Evolutionary conservation across 495 filamentous ascomycete genomes (phyloP), one percentile per base, ranked within the genome.

Genomic region (Hyaloscypha variabilis): DNA sequence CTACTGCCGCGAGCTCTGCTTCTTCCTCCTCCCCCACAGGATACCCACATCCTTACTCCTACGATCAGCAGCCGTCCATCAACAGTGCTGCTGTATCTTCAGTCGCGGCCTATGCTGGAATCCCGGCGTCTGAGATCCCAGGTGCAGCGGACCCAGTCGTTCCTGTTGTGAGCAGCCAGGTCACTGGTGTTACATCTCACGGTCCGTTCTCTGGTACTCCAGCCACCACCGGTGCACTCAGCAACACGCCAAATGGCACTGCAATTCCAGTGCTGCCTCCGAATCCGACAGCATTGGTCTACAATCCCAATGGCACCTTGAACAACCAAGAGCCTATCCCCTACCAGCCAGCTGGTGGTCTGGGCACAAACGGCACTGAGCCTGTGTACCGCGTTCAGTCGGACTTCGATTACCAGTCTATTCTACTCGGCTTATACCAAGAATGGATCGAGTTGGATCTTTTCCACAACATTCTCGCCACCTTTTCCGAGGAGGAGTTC

Each of bases 391-490:
- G 84, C 19, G 80, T 87, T 0, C 75, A 88, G 52, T 88, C 86
- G 60, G 91, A 93, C 66, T 93, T 91, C 68, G 90, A 92, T 70
- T 93, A 86, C 72, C 77, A 92, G 64, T 92, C 89, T 1, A 77
- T 93, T 63, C 63, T 69, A 6, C 82, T 94, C 8, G 89, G 81
- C 6, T 78, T 94, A 2, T 92, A 93, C 69, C 88, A 93, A 66
- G 93, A 96, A 77, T 96, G 84, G 81, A 93, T 95, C 67, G 93
- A 97, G 74, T 80, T 96, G 0, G 93, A 96, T 72, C 82, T 94
- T 19, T 97, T 96, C 85, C 88, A 91, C 71, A 85, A 91, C 72
- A 91, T 89, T 21, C 81, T 96, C 21, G 83, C 82, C 1, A 84
- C 81, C 0, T 96, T 94, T 78, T 85, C 84, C 1, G 85, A 78